These are phyloP conservation scores for Talaromyces proteolyticus DNA, from an alignment of 495 filamentous ascomycete genomes.

Conservation along the genomic window DNA sequence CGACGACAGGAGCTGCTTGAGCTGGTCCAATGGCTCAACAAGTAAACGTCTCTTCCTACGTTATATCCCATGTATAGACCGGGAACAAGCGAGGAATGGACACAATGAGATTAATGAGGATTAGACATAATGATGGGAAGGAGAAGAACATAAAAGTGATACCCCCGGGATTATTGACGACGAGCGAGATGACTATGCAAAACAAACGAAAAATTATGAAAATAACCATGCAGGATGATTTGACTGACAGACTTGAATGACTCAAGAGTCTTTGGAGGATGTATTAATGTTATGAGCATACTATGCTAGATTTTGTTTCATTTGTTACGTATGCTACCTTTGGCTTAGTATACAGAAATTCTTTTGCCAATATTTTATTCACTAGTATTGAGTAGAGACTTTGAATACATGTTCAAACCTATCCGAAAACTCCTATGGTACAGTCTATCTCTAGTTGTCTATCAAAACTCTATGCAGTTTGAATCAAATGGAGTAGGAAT, in stretches of 20 bases:
- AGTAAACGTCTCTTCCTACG: constrained; percentile 10
- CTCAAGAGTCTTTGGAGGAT: neutral
- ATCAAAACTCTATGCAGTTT: neutral
- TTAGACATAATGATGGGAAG: constrained; percentile 5
- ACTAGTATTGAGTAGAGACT: no score
- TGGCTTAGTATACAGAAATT: no score
- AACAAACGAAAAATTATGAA: neutral
- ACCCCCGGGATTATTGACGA: constrained; percentile 6
- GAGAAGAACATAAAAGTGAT: constrained; percentile 1
- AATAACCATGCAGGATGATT: neutral
- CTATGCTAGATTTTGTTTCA: no score
- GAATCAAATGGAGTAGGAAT: neutral
- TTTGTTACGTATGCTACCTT: neutral
- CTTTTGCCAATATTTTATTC: no score
- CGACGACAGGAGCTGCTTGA: constrained; percentile 63
- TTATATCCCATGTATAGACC: neutral
- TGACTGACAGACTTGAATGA: neutral
- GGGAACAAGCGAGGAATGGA: no score
- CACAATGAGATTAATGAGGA: neutral
- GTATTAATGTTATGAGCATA: no score
- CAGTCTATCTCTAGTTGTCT: neutral
- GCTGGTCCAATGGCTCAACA: constrained; percentile 66
- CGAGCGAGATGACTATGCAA: constrained; percentile 2
- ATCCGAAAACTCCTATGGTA: no score
- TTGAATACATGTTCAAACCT: no score